Base-by-base conservation (phyloP, 805 yeast genomes). In the Nakazawaea holstii region DNA sequence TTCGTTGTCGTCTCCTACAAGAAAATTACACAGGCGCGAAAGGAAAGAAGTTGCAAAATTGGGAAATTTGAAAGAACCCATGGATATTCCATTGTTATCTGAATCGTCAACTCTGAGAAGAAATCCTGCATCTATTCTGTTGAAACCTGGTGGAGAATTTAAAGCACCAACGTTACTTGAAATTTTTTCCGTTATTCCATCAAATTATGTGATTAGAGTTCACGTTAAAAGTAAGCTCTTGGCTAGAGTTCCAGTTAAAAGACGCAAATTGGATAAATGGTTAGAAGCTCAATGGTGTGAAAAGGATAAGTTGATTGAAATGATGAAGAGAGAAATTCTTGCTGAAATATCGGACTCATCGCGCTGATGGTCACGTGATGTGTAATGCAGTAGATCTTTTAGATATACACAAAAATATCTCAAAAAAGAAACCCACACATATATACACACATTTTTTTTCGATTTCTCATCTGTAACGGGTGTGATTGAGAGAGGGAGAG, bases 241-340 rank as follows among this genome's bases (percentile, higher is more conserved):
- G 14, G 55, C 68, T 11, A 65, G 80, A 45, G 61, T 85, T 9
- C 82, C 86, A 0, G 44, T 59, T 8, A 84, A 76, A 52, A 68
- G 80, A 27, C 65, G 71, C 41, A 78, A 76, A 52, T 53, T 84
- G 35, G 90, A 87, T 53, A 79, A 77, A 60, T 90, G 94, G 87
- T 63, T 90, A 7, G 97, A 90, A 59, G 67, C 67, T 36, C 66
- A 70, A 31, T 90, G 97, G 96, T 62, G 65, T 8, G 78, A 74
- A 35, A 88, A 87, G 58, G 96, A 90, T 58, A 68, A 59, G 46
- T 51, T 70, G 43, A 66, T 80, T 27, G 65, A 64, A 4, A 63
- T 65, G 39, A 63, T 75, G 15, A 67, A 72, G 50, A 59, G 53
- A 28, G 45, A 33, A 24, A 45, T 45, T 20, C 26, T 39, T 11